These are phyloP conservation scores for Entomortierella beljakovae DNA, from an alignment of 192 early-diverging fungal species.

Conservation along the genomic window DNA sequence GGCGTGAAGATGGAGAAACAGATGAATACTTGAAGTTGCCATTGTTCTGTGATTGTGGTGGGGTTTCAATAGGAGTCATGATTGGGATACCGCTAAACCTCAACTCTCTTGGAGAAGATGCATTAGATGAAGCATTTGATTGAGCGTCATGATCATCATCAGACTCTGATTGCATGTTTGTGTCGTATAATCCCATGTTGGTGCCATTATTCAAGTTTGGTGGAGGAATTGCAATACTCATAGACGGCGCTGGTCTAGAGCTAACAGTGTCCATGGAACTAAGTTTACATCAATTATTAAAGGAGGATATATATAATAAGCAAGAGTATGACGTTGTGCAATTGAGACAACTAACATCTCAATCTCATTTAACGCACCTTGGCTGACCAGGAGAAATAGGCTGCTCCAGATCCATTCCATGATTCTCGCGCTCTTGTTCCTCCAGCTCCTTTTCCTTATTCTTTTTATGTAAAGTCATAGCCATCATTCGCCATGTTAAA, in stretches of 20 bases:
- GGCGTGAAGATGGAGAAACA: constrained; percentile 39
- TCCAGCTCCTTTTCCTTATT: constrained; percentile 52
- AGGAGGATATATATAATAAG: not conserved
- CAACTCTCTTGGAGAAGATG: constrained; percentile 49
- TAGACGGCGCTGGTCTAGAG: constrained; percentile 44
- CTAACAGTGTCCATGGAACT: constrained; percentile 52
- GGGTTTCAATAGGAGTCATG: constrained; percentile 52
- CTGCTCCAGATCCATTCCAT: constrained; percentile 38
- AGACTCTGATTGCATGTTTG: constrained; percentile 50
- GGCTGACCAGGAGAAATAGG: constrained; percentile 40
- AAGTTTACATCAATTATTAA: not conserved
- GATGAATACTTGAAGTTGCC: constrained; percentile 26
- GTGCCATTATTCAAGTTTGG: constrained; percentile 22
- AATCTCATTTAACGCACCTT: constrained; percentile 12
- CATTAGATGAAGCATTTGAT: constrained; percentile 42
- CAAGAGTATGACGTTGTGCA: not conserved
- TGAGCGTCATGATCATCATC: constrained; percentile 42
- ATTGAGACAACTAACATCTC: not conserved
- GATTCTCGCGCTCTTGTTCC: constrained; percentile 28
- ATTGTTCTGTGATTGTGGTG: constrained; percentile 25
- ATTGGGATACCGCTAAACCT: constrained; percentile 45
- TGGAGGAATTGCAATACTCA: constrained; percentile 45
- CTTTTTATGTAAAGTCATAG: constrained; percentile 60
- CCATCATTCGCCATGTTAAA: constrained; percentile 87
- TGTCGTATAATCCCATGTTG: constrained; percentile 34